Conservation (phyloP, 306 rosid genomes). For the Ormosia semicastrata region DNA sequence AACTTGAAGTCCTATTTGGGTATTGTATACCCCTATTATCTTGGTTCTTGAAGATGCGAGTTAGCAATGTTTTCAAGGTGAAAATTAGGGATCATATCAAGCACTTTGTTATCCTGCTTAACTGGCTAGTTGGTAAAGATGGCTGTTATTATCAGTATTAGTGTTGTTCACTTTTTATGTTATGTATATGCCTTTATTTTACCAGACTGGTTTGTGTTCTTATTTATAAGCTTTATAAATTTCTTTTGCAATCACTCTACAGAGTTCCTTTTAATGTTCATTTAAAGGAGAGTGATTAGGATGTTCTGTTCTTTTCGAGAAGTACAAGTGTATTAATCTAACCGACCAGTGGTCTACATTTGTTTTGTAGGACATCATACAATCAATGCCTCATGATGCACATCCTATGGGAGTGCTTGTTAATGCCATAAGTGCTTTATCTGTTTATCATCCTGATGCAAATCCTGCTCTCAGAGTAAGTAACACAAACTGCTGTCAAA, state of each 20-base stretch:
- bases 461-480: conserved; percentile 88
- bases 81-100: background rate
- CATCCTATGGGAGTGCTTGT: conserved; percentile 96
- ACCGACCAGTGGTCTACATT: background rate
- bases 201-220: background rate
- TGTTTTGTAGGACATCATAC: conserved; percentile 72
- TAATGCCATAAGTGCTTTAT: conserved; percentile 80
- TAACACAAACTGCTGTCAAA: background rate
- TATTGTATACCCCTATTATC: background rate
- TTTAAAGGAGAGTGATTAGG: background rate
- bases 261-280: background rate
- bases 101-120: background rate
- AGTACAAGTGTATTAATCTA: background rate
- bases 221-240: background rate
- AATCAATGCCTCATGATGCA: conserved; percentile 93
- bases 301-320: background rate
- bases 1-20: background rate
- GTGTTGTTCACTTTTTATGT: background rate
- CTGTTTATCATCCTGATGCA: conserved; percentile 88
- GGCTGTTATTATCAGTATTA: background rate
- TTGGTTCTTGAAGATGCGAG: background rate
- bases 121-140: background rate
- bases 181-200: background rate
- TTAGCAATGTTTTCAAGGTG: background rate
- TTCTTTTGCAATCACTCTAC: background rate